phyloP scores from a whole-genome alignment of 257 asterid genomes.

The Primulina eburnea region DNA sequence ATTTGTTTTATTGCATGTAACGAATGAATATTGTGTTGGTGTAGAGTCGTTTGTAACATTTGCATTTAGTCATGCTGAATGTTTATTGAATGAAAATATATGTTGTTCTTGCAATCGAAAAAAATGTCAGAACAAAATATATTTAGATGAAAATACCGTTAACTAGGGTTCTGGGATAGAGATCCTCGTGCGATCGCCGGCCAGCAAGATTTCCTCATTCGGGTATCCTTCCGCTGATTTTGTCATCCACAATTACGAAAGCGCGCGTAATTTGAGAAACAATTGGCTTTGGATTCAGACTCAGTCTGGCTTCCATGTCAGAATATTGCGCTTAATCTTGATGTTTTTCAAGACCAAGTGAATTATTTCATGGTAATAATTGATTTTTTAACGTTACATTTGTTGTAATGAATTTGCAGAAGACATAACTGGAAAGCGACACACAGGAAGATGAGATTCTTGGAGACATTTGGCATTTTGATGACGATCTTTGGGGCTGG shows the following conservation, averaged over 20 bases:
- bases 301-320: not conserved
- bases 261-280: not conserved
- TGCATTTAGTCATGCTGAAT: too few relatives aligned
- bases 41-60: too few relatives aligned
- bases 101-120: too few relatives aligned
- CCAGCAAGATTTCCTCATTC: slow-evolving; percentile 24
- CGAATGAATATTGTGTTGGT: too few relatives aligned
- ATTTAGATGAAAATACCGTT: too few relatives aligned
- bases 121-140: too few relatives aligned
- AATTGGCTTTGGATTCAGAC: not conserved
- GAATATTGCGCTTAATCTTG: not conserved
- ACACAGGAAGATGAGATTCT: not conserved
- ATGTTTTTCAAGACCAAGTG: not conserved
- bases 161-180: slow-evolving; percentile 27
- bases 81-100: too few relatives aligned
- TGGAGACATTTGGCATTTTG: not conserved
- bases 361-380: not conserved
- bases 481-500: not conserved
- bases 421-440: not conserved
- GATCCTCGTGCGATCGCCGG: slow-evolving; percentile 36
- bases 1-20: too few relatives aligned
- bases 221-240: slow-evolving; percentile 28
- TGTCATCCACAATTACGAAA: slow-evolving; percentile 17
- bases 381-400: not conserved
- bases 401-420: not conserved